Base-by-base conservation (phyloP, 495 filamentous ascomycete genomes). In the Talaromyces ruber region DNA sequence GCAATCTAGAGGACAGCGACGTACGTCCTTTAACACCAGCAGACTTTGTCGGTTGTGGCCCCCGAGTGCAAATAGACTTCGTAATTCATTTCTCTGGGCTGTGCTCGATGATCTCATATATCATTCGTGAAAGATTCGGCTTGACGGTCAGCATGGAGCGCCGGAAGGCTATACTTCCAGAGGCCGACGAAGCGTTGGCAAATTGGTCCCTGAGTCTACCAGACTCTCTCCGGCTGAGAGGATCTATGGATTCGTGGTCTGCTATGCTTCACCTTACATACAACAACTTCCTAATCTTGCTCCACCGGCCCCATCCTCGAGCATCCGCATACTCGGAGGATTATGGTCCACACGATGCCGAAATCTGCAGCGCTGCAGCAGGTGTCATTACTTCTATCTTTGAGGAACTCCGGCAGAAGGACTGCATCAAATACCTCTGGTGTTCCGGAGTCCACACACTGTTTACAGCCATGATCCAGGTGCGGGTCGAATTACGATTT, bases 381-480 rank as follows among this genome's bases (percentile, higher is more conserved):
- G 72, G 75, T 11, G 78, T 78, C 1, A 82, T 81, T 60, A 71
- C 72, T 25, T 79, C 76, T 24, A 82, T 84, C 62, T 77, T 78
- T 61, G 74, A 76, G 37, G 74, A 77, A 64, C 71, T 83, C 24
- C 72, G 79, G 14, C 57, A 77, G n/a, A 76, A 81, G 50, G 79
- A 81, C 58, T 74, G 75, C n/a, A 65, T 79, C 61, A 78, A 75
- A 56, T 77, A 69, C 64, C 67, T 79, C 5, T 80, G 77, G 79
- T 78, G 76, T 63, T 77, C 77, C 21, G 75, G 74, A 8, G 74
- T 81, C 6, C 73, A 79, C 56, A 77, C 74, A 1, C 65, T 79
- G 16, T 80, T 81, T 62, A 79, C 77, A 18, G 77, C 77, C 45
- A 78, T 81, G 75, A 79, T 81, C 30, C 76, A 80, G 70, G 75